Percentiles rank a stretch among this genome's conserved stretches.
phyloP scores from a whole-genome alignment of 345 rosid species.

The Populus alba region DNA sequence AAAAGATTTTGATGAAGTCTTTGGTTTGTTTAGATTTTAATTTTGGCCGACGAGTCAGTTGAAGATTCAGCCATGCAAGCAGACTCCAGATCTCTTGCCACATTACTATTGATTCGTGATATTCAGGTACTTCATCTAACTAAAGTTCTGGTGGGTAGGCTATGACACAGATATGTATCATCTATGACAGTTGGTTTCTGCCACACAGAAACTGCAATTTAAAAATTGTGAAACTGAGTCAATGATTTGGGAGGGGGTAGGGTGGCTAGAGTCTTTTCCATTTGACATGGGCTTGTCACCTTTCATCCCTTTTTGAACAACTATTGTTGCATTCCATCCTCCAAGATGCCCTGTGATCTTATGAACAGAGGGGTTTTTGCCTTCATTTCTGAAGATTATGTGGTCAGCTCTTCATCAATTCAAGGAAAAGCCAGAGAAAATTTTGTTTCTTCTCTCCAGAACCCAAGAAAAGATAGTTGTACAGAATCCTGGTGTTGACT shows the following conservation, averaged over 20 bases:
- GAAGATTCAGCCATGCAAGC: constrained; percentile 85
- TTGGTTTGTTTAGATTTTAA: constrained; percentile 49
- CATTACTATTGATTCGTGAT: constrained; percentile 65
- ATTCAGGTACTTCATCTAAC: constrained; percentile 52
- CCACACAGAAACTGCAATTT: not conserved
- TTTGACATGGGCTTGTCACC: not conserved
- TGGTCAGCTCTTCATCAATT: no score
- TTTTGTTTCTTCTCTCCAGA: not conserved
- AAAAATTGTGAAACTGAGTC: not conserved
- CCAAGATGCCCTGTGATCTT: not conserved
- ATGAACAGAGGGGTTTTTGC: not conserved
- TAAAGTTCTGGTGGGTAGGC: not conserved
- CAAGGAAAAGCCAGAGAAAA: not conserved
- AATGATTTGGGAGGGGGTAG: not conserved
- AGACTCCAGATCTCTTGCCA: constrained; percentile 78
- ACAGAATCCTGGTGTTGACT: not conserved
- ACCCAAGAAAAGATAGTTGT: not conserved
- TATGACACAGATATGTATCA: not conserved
- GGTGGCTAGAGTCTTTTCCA: not conserved
- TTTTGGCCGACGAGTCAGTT: constrained; percentile 73
- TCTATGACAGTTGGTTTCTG: not conserved
- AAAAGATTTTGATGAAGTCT: not conserved
- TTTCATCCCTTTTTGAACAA: not conserved
- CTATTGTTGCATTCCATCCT: not conserved
- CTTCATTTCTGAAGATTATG: not conserved